phyloP scores from a whole-genome alignment of 2,329 filamentous ascomycete genomes.

The Thielaviopsis ethacetica region DNA sequence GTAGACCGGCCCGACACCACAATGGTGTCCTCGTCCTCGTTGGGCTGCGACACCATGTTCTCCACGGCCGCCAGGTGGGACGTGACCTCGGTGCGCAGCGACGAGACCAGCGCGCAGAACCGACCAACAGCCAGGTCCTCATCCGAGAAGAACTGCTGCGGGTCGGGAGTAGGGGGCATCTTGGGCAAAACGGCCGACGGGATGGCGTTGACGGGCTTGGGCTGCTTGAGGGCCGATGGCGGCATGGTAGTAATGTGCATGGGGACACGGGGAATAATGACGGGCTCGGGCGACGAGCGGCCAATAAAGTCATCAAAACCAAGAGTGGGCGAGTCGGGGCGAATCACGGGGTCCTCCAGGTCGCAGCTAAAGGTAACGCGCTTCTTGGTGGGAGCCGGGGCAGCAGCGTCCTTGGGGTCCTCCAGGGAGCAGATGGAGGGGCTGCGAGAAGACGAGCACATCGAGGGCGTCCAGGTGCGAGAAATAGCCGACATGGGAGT shows the following conservation, averaged over 20 bases:
- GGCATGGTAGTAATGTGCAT: constrained; percentile 12
- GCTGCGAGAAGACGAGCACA: constrained; percentile 29
- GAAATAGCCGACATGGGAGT: constrained; percentile 33
- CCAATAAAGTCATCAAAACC: constrained; percentile 30
- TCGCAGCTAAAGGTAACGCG: constrained; percentile 23
- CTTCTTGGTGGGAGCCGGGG: constrained; percentile 19
- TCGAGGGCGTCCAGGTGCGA: constrained; percentile 25
- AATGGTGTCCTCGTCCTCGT: constrained; percentile 9
- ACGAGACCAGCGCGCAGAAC: constrained; percentile 30
- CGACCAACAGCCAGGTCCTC: constrained; percentile 28
- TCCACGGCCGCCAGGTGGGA: constrained; percentile 32
- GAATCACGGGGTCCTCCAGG: constrained; percentile 29
- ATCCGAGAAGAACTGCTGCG: constrained; percentile 20
- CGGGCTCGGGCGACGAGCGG: constrained; percentile 14
- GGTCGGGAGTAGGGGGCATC: background rate
- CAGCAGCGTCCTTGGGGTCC: constrained; percentile 14
- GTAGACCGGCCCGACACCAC: constrained; percentile 7
- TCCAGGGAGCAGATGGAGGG: constrained; percentile 26
- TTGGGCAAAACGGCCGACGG: background rate
- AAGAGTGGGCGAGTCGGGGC: constrained; percentile 44
- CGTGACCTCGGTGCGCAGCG: constrained; percentile 31
- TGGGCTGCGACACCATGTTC: constrained; percentile 19
- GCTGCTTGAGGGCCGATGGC: constrained; percentile 9
- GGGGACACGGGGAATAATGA: constrained; percentile 8
- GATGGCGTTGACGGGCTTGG: constrained; percentile 5